Base-by-base conservation (phyloP, 169 alveolate species). In the Plasmodium ovale region DNA sequence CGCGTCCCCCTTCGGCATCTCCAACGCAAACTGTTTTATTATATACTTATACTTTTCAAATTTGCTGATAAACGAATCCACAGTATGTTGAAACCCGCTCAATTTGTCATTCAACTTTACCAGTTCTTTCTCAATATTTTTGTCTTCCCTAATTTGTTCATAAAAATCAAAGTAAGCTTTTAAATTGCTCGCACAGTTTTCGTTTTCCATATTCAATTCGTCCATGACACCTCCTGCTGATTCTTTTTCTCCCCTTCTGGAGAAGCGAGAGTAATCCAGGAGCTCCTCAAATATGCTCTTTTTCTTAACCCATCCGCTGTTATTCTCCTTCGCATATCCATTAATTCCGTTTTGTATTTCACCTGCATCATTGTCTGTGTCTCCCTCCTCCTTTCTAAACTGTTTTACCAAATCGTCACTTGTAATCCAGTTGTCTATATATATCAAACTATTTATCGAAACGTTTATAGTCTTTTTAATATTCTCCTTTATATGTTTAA, bases 31-130 rank as follows among this genome's bases (percentile, higher is more conserved):
- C 10, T 67, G 47, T 29, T 71, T 39, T 35, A 85, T 85, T 56
- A 85, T 69, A 69, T 54, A 69, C 56, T 85, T 85, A 71, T 85
- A 85, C 39, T 85, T 85, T n/a, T 85, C 91, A 69, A 85, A 85
- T 35, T 58, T 67, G 5, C 33, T 25, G 37, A 69, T 85, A 71
- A 85, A 85, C 31, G 67, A 49, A 35, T 85, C 91, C 16, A 85
- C 74, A 7, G 59, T 37, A 29, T 72, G 47, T 51, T 85, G 91
- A 71, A 85, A 64, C 9, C 37, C 49, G 33, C 54, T 42, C 60
- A 85, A 62, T 47, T 85, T 85, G 16, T 85, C 91, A 58, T 85
- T 68, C 25, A 85, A 37, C 19, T 68, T 85, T 29, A 69, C 49
- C 42, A 85, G 35, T 49, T 85, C 91, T 19, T 85, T 85, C 44